Evolutionary conservation across 2,329 filamentous ascomycete species (phyloP).

Genomic region (Escovopsis sp.): DNA sequence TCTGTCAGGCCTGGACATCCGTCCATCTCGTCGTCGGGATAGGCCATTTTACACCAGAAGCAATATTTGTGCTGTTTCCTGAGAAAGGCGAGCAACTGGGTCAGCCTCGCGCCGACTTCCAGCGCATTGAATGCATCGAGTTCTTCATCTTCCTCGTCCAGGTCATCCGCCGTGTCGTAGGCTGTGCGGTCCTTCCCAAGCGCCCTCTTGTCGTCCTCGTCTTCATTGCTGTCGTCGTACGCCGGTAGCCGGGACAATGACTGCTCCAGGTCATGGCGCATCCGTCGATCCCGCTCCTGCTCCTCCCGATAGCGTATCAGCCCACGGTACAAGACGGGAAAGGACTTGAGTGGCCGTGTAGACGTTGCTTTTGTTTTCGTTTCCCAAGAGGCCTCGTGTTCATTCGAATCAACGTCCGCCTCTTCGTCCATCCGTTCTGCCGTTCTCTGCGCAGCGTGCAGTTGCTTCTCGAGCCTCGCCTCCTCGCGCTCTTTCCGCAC

Average conservation of each 20-base stretch:
- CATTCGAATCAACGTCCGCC: conserved; percentile 11
- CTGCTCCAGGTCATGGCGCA: conserved; percentile 52
- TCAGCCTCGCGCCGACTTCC: conserved; percentile 50
- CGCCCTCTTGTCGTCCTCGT: conserved; percentile 57
- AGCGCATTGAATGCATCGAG: conserved; percentile 66
- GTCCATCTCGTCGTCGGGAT: conserved; percentile 60
- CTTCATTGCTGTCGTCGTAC: conserved; percentile 56
- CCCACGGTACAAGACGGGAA: conserved; percentile 69
- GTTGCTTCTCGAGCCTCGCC: conserved; percentile 50
- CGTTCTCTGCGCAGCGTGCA: conserved; percentile 68
- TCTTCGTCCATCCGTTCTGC: conserved; percentile 62
- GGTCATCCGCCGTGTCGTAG: conserved; percentile 48
- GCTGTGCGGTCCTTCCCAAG: conserved; percentile 42
- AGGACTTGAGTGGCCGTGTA: conserved; percentile 42
- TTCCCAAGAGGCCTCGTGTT: conserved; percentile 12
- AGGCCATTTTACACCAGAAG: conserved; percentile 89
- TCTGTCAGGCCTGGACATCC: conserved; percentile 80
- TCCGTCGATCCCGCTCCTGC: conserved; percentile 50
- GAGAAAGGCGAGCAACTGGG: conserved; percentile 52
- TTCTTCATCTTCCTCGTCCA: conserved; percentile 69
- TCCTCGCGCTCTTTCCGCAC: conserved; percentile 57
- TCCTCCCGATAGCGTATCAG: conserved; percentile 56
- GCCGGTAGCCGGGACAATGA: conserved; percentile 48
- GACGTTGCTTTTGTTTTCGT: conserved; percentile 22
- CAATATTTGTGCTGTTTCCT: conserved; percentile 66